Conservation (phyloP, 805 yeast species). For the Ogataea wickerhamii region DNA sequence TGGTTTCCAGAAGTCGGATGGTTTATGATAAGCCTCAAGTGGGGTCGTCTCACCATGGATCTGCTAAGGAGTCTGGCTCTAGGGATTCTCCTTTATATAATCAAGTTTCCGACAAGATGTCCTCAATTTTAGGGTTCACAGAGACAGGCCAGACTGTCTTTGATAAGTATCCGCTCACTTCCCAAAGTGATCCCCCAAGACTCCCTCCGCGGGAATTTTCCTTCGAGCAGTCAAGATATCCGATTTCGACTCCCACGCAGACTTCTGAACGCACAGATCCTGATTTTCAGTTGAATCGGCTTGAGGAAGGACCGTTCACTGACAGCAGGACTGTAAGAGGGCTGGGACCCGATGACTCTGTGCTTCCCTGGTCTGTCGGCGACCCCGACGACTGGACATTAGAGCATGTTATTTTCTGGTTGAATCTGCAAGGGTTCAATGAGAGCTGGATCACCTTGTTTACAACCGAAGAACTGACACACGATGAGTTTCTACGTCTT, state of each 20-base stretch:
- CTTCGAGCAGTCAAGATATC: constrained; percentile 1
- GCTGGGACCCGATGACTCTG: background rate
- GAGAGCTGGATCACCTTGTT: constrained; percentile 71
- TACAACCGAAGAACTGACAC: constrained; percentile 51
- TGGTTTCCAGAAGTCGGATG: constrained; percentile 9
- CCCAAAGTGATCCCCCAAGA: background rate
- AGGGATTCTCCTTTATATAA: constrained; percentile 21
- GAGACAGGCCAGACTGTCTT: constrained; percentile 4
- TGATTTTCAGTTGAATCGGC: constrained; percentile 20
- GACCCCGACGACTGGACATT: constrained; percentile 67
- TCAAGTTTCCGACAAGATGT: constrained; percentile 19
- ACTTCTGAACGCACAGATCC: constrained; percentile 11
- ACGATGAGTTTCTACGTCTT: constrained; percentile 61
- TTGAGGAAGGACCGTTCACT: constrained; percentile 11
- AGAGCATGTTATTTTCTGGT: constrained; percentile 65
- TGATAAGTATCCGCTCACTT: background rate
- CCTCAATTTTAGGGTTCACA: constrained; percentile 13
- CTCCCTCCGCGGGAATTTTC: constrained; percentile 6
- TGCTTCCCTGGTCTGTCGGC: constrained; percentile 44
- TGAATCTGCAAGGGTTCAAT: constrained; percentile 64
- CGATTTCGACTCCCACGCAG: constrained; percentile 2
- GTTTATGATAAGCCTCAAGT: background rate
- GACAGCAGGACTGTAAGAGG: background rate
- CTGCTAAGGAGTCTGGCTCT: background rate
- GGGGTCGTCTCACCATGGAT: constrained; percentile 2